These are phyloP conservation scores for Helichrysum umbraculigerum DNA, from an alignment of 129 eudicot species.

Conservation along the genomic window DNA sequence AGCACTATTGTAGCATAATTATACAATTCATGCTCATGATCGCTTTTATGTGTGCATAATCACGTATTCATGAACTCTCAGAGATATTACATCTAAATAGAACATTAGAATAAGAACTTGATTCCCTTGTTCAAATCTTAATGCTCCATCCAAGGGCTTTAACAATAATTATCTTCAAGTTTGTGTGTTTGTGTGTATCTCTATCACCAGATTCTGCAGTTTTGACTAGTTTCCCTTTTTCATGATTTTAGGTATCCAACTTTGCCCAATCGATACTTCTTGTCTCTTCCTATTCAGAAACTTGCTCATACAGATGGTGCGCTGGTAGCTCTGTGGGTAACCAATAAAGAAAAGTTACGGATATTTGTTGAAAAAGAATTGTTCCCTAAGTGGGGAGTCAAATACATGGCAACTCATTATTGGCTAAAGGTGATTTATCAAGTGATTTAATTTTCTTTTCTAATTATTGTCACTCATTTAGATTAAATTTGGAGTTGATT, in stretches of 20 bases:
- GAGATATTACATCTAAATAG: background rate
- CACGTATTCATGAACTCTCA: background rate
- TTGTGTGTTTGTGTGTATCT: background rate
- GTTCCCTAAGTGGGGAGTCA: constrained; percentile 92
- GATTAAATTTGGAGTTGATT: background rate
- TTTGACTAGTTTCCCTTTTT: background rate
- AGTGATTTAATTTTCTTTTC: background rate
- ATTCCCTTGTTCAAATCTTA: background rate
- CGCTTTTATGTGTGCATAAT: background rate
- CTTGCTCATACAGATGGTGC: constrained; percentile 68
- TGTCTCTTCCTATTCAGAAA: constrained; percentile 75
- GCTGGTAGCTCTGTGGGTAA: constrained; percentile 88
- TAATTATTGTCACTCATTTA: background rate
- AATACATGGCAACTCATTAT: constrained; percentile 67
- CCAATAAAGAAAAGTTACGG: constrained; percentile 87
- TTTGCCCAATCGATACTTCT: constrained; percentile 75
- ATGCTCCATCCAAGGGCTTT: background rate
- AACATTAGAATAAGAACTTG: background rate
- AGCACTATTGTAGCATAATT: constrained; percentile 7
- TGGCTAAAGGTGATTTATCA: constrained; percentile 73
- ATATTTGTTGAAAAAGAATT: constrained; percentile 77
- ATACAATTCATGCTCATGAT: background rate
- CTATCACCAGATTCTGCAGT: background rate
- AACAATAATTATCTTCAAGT: background rate
- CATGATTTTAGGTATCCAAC: constrained; percentile 69